phyloP scores from a whole-genome alignment of 116 monocot genomes.

The Papilionanthe hybrid region DNA sequence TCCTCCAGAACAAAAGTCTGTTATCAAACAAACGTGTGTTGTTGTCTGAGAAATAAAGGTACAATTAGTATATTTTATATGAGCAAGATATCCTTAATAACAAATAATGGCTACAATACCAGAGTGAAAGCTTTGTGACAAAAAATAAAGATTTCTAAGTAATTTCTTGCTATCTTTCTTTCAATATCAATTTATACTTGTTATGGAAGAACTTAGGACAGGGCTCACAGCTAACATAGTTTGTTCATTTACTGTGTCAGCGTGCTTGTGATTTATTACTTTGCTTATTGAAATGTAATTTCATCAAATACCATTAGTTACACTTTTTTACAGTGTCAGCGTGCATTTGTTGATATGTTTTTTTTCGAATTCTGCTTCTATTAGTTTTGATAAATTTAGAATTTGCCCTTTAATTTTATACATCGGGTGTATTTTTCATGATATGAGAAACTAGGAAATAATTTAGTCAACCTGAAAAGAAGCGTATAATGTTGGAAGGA shows the following conservation, averaged over 20 bases:
- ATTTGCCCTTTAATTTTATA: not conserved
- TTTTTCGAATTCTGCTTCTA: not conserved
- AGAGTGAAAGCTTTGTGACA: not conserved
- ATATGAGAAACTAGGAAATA: not conserved
- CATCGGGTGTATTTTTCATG: not conserved
- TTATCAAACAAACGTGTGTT: constrained; percentile 92
- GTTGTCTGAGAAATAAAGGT: constrained; percentile 48
- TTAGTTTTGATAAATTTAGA: not conserved
- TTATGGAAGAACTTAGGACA: not conserved
- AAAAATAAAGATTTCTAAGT: not conserved
- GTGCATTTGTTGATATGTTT: too few species aligned
- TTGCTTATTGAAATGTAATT: too few species aligned
- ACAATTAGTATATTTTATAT: constrained; percentile 17
- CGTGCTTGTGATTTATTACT: too few species aligned
- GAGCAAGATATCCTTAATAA: not conserved
- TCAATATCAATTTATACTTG: not conserved
- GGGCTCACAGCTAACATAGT: too few species aligned
- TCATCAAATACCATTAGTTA: too few species aligned
- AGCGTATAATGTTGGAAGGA: constrained; percentile 87
- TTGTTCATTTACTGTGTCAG: too few species aligned
- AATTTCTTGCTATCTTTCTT: not conserved
- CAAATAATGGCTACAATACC: not conserved
- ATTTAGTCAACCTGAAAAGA: constrained; percentile 73
- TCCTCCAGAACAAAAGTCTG: constrained; percentile 90
- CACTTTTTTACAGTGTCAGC: too few species aligned